phyloP scores from a whole-genome alignment of 2,329 filamentous ascomycete species.

The Phialemonium atrogriseum region DNA sequence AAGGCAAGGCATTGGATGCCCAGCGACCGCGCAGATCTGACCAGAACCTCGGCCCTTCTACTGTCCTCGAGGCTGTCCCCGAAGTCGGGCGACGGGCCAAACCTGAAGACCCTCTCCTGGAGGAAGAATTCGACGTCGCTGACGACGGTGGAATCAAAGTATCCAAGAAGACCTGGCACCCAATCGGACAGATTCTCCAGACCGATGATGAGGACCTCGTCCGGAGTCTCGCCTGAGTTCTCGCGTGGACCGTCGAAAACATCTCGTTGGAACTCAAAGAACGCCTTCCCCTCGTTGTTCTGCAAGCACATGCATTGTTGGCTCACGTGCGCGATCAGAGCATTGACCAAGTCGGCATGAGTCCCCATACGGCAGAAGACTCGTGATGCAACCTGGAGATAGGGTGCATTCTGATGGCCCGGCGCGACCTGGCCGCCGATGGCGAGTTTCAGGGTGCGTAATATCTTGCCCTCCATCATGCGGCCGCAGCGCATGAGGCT shows the following conservation, averaged over 20 bases:
- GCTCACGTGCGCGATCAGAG: conserved; percentile 34
- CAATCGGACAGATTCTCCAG: conserved; percentile 32
- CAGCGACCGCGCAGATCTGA: conserved; percentile 28
- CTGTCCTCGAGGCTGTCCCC: conserved; percentile 21
- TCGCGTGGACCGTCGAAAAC: conserved; percentile 23
- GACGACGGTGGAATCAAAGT: conserved; percentile 34
- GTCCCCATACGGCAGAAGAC: conserved; percentile 40
- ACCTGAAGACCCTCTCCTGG: conserved; percentile 31
- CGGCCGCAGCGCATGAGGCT: conserved; percentile 45
- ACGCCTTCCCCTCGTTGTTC: conserved; percentile 38
- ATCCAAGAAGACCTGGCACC: conserved; percentile 42
- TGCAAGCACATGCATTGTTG: conserved; percentile 35
- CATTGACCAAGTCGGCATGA: conserved; percentile 22
- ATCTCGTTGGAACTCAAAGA: conserved; percentile 35
- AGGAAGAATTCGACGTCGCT: conserved; percentile 34
- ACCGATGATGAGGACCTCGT: conserved; percentile 19
- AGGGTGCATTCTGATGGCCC: conserved; percentile 39
- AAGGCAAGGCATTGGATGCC: conserved; percentile 37
- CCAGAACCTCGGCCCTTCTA: conserved; percentile 20
- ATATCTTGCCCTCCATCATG: conserved; percentile 42
- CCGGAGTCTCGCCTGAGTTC: conserved; percentile 18
- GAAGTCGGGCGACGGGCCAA: conserved; percentile 19
- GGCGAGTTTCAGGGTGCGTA: conserved; percentile 42
- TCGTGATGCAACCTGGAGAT: conserved; percentile 43
- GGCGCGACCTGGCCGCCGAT: conserved; percentile 42